Conservation (phyloP, 2,329 filamentous ascomycete species). For the Mycosphaerelloides madeirae region DNA sequence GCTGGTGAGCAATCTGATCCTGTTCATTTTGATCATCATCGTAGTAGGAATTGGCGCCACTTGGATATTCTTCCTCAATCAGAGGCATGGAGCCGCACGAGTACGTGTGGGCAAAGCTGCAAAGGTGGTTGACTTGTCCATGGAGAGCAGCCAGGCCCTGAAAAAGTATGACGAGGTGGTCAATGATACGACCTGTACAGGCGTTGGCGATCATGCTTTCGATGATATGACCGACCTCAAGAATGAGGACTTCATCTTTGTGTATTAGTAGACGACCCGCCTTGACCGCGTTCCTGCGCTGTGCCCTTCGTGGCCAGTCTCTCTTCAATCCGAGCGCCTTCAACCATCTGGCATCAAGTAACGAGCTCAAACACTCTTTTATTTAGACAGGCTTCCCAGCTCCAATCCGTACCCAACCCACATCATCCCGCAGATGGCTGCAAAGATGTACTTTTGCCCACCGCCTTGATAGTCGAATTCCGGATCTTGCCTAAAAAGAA, state of each 20-base stretch:
- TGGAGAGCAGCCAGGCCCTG: slow-evolving; percentile 48
- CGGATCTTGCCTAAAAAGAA: slow-evolving; percentile 31
- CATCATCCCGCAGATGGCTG: slow-evolving; percentile 20
- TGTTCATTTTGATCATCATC: slow-evolving; percentile 57
- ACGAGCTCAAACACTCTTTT: slow-evolving; percentile 11
- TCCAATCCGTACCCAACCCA: slow-evolving; percentile 33
- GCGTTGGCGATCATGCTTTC: slow-evolving; percentile 47
- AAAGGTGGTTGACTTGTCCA: slow-evolving; percentile 55
- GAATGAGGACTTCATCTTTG: slow-evolving; percentile 62
- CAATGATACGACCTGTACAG: slow-evolving; percentile 29
- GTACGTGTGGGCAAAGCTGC: slow-evolving; percentile 57
- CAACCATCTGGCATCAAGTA: too few relatives aligned
- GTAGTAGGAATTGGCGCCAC: slow-evolving; percentile 43
- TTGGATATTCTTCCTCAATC: slow-evolving; percentile 53
- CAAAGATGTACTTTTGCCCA: slow-evolving; percentile 35
- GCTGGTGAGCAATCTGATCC: slow-evolving; percentile 54
- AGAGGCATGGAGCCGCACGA: slow-evolving; percentile 50
- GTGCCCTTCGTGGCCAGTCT: too few relatives aligned
- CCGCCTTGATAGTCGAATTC: slow-evolving; percentile 40
- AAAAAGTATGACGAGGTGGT: slow-evolving; percentile 31
- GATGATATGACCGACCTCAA: slow-evolving; percentile 57
- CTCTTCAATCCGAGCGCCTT: too few relatives aligned
- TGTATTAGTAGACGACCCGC: slow-evolving; percentile 38
- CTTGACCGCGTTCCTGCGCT: too few relatives aligned
- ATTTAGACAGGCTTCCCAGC: slow-evolving; percentile 16